A percentile compares a stretch with the other conserved stretches of the same genome.
Evolutionary conservation across 2,329 filamentous ascomycete genomes (phyloP).

Genomic region (Biscogniauxia sp.): DNA sequence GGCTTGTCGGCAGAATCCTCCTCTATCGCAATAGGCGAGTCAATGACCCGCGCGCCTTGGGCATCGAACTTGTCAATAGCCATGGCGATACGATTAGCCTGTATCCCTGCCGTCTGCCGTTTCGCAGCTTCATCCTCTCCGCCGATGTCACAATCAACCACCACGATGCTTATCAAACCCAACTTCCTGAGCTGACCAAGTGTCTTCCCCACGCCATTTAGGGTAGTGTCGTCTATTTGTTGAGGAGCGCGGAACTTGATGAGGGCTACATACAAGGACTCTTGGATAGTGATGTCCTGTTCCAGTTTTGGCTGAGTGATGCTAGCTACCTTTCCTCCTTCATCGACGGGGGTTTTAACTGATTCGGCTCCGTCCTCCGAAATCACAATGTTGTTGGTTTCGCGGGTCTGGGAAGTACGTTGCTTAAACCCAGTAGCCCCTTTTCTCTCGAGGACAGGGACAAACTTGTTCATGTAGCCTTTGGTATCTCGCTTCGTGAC

Average conservation of each 20-base stretch:
- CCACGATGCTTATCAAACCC: slow-evolving; percentile 77
- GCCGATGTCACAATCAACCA: slow-evolving; percentile 66
- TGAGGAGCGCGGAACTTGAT: slow-evolving; percentile 80
- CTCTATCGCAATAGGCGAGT: slow-evolving; percentile 49
- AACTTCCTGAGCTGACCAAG: slow-evolving; percentile 79
- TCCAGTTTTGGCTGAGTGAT: slow-evolving; percentile 24
- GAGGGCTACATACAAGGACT: slow-evolving; percentile 68
- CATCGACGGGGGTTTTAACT: slow-evolving; percentile 2
- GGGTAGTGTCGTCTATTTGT: slow-evolving; percentile 62
- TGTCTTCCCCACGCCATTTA: slow-evolving; percentile 78
- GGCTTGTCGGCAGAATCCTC: slow-evolving; percentile 19
- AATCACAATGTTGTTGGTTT: slow-evolving; percentile 14
- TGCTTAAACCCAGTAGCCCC: slow-evolving; percentile 33
- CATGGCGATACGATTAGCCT: slow-evolving; percentile 71
- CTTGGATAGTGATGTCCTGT: slow-evolving; percentile 43
- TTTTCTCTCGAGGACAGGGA: slow-evolving; percentile 33
- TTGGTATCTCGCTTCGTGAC: slow-evolving; percentile 92
- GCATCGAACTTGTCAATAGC: slow-evolving; percentile 70
- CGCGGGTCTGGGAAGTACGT: slow-evolving; percentile 25
- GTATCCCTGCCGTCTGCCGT: slow-evolving; percentile 51
- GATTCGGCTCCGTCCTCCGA: slow-evolving; percentile 4
- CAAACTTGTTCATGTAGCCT: slow-evolving; percentile 86
- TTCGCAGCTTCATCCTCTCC: slow-evolving; percentile 32
- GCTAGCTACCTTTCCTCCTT: slow-evolving; percentile 1
- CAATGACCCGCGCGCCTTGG: slow-evolving; percentile 66